These are phyloP conservation scores for Fomitiporia mediterranea DNA, from an alignment of 1,284 basidiomycete genomes.

Conservation along the genomic window DNA sequence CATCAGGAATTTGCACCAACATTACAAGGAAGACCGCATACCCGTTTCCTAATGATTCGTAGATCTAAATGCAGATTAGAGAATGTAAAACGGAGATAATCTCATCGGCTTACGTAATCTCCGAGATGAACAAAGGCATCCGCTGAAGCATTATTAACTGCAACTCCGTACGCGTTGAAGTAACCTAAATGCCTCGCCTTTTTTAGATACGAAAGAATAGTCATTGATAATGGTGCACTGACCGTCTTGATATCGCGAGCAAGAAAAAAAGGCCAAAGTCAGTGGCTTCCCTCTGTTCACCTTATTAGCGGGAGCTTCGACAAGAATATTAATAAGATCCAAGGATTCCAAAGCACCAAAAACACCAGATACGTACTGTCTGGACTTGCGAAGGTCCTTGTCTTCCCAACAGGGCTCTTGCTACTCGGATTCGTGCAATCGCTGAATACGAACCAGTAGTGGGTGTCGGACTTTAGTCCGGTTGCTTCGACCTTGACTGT, in stretches of 20 bases:
- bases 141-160: constrained; percentile 50
- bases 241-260: constrained; percentile 52
- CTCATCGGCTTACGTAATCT: constrained; percentile 46
- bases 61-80: constrained; percentile 35
- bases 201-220: no score
- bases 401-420: constrained; percentile 45
- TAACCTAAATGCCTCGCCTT: constrained; percentile 44
- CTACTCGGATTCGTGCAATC: constrained; percentile 49
- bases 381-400: constrained; percentile 44
- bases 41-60: constrained; percentile 48
- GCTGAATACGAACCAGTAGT: constrained; percentile 58
- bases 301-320: constrained; percentile 40
- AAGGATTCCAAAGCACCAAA: not conserved
- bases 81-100: not conserved
- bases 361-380: constrained; percentile 34
- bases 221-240: no score
- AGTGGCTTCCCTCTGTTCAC: constrained; percentile 56
- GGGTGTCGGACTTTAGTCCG: constrained; percentile 47
- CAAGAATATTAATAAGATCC: not conserved
- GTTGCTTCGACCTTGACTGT: constrained; percentile 62
- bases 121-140: constrained; percentile 63
- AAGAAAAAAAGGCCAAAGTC: constrained; percentile 56
- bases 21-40: constrained; percentile 22
- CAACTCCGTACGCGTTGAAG: constrained; percentile 65
- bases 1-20: not conserved